Evolutionary conservation across 2,329 filamentous ascomycete genomes (phyloP), one percentile per base, ranked within the genome.

Genomic region (Cladosporium sp.): DNA sequence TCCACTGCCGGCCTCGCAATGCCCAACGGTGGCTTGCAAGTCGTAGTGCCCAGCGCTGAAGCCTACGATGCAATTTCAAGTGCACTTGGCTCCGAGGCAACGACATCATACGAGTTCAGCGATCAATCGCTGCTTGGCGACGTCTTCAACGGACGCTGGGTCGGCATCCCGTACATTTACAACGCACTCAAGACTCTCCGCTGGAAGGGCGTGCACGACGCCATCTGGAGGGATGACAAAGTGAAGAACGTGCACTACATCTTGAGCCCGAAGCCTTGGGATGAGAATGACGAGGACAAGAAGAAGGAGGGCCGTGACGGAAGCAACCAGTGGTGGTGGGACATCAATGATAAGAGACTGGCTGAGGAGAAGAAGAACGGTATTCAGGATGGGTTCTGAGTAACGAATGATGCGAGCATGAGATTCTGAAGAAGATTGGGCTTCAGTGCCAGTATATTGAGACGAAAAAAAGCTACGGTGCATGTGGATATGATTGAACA

Each of bases 221-320:
- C 80, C 32, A 88, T 89, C 65, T 89, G 87, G 87, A 78, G 81
- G 66, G 86, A 89, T 68, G 82, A 84, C 21, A 74, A 82, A 70
- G 84, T 88, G 24, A 88, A 88, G 78, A 88, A 88, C 70, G 78
- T 88, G 12, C 87, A 89, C 74, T 88, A 87, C 71, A 84, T 89
- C 49, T 72, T 89, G 65, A 84, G 80, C 60, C 86, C 86, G 36
- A 89, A 89, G 77, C 87, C 87, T 3, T 89, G 87, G 87, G 85
- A 88, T 68, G 85, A 88, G 75, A 79, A 76, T 64, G 72, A 76
- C 15, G 75, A 75, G 55, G 71, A 79, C 65, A 76, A 73, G 63
- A 78, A 76, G 10, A 76, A 80, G 71, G 76, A 75, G 28, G 66
- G 64, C 65, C 73, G 78, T 62, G 81, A 86, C 66, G 82, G 83